Base-by-base conservation (phyloP, 306 rosid species). In the Purshia tridentata region DNA sequence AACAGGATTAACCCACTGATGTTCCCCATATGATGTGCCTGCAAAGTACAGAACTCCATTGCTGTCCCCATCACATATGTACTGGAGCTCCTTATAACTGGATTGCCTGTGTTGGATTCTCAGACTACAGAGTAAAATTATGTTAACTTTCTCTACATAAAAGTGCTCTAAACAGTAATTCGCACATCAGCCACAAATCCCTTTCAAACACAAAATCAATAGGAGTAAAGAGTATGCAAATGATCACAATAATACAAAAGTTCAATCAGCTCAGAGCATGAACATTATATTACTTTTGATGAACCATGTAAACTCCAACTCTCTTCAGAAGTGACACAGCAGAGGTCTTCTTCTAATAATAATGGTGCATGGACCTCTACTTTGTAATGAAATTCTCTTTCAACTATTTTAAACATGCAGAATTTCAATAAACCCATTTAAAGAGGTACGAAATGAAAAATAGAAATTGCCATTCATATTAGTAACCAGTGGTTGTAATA, bases 1-100 rank as follows among this genome's bases (percentile, higher is more conserved):
- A 78, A 93, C 88, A 77, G 98, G 97, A 85, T 93, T 93, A 69
- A 93, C 87, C 98, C 98, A 93, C 58, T 78, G 94, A 81, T 91
- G 96, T 78, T 86, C 84, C 73, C 98, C 97, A 76, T 83, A 93
- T 73, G 94, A 89, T 40, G 98, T 93, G 81, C 97, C 97, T 5
- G 96, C 91, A 77, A 83, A 91, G 84, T 88, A 88, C 80, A 93
- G 59, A 80, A 93, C 92, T 65, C 97, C 98, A 23, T 93, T 83
- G 85, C 88, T 85, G 45, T 93, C 97, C 67, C 98, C 98, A 63
- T 91, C 94, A 63, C 97, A 67, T 63, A 93, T 89, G 82, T 88
- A 88, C 74, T 80, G 97, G 82, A 89, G 94, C 86, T 93, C 96
- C 88, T 79, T 86, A 80, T 91, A 91, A 80, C 98, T 93, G 61